Evolutionary conservation across 108 stramenopile genomes (phyloP).

Genomic region (Schizochytrium sp.): DNA sequence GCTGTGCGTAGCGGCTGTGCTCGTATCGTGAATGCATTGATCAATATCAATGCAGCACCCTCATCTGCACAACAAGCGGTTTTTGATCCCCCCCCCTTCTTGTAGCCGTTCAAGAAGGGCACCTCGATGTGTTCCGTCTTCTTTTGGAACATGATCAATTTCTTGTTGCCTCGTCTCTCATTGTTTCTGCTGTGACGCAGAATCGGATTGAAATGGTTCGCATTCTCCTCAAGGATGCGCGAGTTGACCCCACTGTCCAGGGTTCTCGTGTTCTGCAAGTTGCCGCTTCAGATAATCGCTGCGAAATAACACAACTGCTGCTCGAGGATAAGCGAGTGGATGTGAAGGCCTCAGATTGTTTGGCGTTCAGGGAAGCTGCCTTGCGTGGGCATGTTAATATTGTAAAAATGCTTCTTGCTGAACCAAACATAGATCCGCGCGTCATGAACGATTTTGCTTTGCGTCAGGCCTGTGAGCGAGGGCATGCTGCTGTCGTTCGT

Average conservation of each 20-base stretch:
- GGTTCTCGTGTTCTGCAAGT: neutral
- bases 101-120: neutral
- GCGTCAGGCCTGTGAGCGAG: neutral
- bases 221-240: neutral
- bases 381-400: neutral
- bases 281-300: neutral
- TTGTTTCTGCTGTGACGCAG: neutral
- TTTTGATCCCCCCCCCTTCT: neutral
- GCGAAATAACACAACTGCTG: neutral
- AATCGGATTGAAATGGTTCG: neutral
- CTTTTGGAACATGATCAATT: neutral
- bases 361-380: neutral
- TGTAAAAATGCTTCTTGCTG: neutral
- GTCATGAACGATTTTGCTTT: constrained; percentile 8
- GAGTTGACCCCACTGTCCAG: constrained; percentile 24
- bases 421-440: neutral
- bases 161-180: neutral
- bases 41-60: neutral
- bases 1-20: neutral
- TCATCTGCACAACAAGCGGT: neutral
- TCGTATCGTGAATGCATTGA: neutral
- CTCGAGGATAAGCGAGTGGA: constrained; percentile 9
- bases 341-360: neutral
- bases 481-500: neutral
- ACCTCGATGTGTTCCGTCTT: neutral